Evolutionary conservation across 2,329 filamentous ascomycete genomes (phyloP).

Genomic region (Penicillium sp.): DNA sequence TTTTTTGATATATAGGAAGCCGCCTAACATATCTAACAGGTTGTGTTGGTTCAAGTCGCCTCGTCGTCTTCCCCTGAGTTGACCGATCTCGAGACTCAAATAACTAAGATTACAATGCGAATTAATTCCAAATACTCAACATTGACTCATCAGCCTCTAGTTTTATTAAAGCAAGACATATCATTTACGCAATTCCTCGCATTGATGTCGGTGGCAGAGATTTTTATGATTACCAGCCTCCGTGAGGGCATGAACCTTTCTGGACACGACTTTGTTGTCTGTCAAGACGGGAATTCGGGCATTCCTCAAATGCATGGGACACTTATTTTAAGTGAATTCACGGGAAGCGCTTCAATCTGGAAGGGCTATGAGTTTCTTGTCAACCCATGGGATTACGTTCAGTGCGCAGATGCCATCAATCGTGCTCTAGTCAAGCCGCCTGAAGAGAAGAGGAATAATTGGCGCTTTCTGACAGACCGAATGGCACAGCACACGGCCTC

Average conservation of each 20-base stretch:
- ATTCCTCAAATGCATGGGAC: constrained; percentile 73
- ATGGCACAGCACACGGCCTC: constrained; percentile 76
- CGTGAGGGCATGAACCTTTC: constrained; percentile 97
- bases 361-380: constrained; percentile 73
- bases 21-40: constrained; percentile 38
- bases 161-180: constrained; percentile 91
- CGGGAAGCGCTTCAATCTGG: constrained; percentile 82
- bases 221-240: constrained; percentile 87
- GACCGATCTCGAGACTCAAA: constrained; percentile 75
- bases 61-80: constrained; percentile 83
- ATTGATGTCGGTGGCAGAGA: constrained; percentile 79
- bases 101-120: constrained; percentile 87
- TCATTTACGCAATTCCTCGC: constrained; percentile 90
- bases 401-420: constrained; percentile 80
- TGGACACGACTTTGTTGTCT: constrained; percentile 86
- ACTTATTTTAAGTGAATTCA: constrained; percentile 90
- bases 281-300: constrained; percentile 72
- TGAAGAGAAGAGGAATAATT: constrained; percentile 69
- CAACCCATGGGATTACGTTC: constrained; percentile 91
- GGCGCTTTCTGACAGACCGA: constrained; percentile 66
- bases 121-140: constrained; percentile 89
- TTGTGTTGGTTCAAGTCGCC: constrained; percentile 80
- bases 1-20: neutral
- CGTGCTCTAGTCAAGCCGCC: constrained; percentile 74
- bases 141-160: constrained; percentile 82